Conservation (phyloP, 768 basidiomycete species). For the Naganishia kalamii region DNA sequence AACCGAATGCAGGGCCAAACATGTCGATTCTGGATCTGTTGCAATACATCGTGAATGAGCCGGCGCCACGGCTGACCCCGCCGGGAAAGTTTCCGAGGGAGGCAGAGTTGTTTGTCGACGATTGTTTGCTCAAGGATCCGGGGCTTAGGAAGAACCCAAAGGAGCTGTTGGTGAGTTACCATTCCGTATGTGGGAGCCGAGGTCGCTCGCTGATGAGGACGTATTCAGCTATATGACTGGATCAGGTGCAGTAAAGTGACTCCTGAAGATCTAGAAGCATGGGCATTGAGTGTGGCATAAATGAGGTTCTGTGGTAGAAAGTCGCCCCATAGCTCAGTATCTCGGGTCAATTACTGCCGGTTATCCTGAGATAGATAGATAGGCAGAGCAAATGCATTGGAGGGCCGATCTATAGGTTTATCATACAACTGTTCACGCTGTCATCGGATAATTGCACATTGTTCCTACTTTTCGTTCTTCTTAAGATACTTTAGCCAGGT, state of each 20-base stretch:
- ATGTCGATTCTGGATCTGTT: constrained; percentile 94
- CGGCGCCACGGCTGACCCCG: constrained; percentile 71
- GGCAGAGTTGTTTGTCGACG: constrained; percentile 79
- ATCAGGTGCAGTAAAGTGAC: constrained; percentile 7
- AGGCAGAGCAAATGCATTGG: no score
- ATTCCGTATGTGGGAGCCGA: not conserved
- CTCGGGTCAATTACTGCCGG: no score
- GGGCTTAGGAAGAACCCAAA: constrained; percentile 75
- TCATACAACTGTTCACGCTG: not conserved
- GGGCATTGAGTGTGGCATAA: not conserved
- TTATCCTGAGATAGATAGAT: no score
- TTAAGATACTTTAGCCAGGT: constrained; percentile 80
- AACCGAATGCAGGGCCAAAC: constrained; percentile 76
- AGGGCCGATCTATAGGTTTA: no score
- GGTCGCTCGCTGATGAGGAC: not conserved
- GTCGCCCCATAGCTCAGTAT: no score
- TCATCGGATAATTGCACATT: no score
- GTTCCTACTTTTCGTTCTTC: constrained; percentile 50
- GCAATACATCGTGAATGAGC: constrained; percentile 98
- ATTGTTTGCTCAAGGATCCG: constrained; percentile 85
- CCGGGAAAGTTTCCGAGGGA: constrained; percentile 57
- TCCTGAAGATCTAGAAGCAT: not conserved
- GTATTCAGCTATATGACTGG: constrained; percentile 8
- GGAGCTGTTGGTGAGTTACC: constrained; percentile 56
- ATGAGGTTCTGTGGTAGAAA: not conserved